These are phyloP conservation scores for Lodderomyces pseudojiufengensis DNA, from an alignment of 1,139 yeast species.

Conservation along the genomic window DNA sequence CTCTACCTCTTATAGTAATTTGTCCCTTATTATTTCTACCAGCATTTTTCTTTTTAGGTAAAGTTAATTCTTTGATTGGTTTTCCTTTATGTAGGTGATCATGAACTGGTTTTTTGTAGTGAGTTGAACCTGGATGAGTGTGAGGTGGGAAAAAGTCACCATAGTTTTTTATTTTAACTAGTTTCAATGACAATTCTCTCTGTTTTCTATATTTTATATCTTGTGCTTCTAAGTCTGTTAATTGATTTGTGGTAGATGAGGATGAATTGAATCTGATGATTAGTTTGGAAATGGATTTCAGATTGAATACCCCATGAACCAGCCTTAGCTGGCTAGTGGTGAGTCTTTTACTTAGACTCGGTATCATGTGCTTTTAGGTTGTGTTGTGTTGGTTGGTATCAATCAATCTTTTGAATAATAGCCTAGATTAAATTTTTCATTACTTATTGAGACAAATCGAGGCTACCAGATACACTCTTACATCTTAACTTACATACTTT, in stretches of 20 bases:
- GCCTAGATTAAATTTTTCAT: not conserved
- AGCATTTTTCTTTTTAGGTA: slow-evolving; percentile 66
- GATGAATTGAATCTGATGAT: slow-evolving; percentile 1
- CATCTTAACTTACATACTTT: no score
- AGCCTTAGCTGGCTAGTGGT: slow-evolving; percentile 1
- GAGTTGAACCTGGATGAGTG: slow-evolving; percentile 82
- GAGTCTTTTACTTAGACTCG: not conserved
- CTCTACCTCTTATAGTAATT: slow-evolving; percentile 90
- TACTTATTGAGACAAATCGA: no score
- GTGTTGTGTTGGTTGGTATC: no score
- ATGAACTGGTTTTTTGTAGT: slow-evolving; percentile 86
- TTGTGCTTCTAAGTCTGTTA: slow-evolving; percentile 75
- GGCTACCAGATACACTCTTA: no score
- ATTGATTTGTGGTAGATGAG: slow-evolving; percentile 5
- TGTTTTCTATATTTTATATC: slow-evolving; percentile 72
- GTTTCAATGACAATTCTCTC: slow-evolving; percentile 65
- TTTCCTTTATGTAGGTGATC: slow-evolving; percentile 83
- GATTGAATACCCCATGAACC: not conserved
- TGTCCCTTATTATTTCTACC: slow-evolving; percentile 91
- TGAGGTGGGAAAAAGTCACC: slow-evolving; percentile 62
- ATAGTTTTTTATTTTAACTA: slow-evolving; percentile 66
- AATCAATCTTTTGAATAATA: no score
- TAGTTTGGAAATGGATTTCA: not conserved
- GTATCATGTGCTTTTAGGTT: not conserved
- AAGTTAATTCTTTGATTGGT: slow-evolving; percentile 75